Conservation (phyloP, 202 grass and related monocot genomes). For the Saccharum hybrid region DNA sequence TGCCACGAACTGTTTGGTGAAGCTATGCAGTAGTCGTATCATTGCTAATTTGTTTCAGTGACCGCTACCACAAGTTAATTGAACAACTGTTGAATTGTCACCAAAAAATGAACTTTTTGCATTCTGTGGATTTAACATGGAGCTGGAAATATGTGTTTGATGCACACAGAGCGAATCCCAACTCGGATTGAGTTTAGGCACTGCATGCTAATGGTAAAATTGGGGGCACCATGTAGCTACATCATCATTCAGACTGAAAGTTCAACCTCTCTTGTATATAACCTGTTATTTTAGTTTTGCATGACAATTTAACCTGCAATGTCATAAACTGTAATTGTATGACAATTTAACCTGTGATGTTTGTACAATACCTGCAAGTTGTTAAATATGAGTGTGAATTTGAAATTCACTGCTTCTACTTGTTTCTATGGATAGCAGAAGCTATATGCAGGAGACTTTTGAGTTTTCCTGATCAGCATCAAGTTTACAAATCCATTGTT, state of each 20-base stretch:
- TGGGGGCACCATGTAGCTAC: background rate
- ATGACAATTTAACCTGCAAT: background rate
- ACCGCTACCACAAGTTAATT: background rate
- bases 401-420: background rate
- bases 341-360: background rate
- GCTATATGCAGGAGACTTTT: background rate
- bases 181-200: background rate
- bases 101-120: background rate
- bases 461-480: slow-evolving; percentile 2
- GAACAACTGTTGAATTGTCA: background rate
- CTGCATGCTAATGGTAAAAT: background rate
- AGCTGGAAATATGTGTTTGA: no score
- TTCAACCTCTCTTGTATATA: slow-evolving; percentile 4
- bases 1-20: slow-evolving; percentile 8
- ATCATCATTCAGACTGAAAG: slow-evolving; percentile 12
- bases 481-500: slow-evolving; percentile 23
- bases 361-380: background rate
- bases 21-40: background rate
- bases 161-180: background rate
- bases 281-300: background rate
- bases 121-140: no score
- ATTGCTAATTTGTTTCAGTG: background rate
- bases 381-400: background rate
- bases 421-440: background rate
- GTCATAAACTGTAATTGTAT: background rate